Evolutionary conservation across 2,329 filamentous ascomycete genomes (phyloP), one percentile per base, ranked within the genome.

Genomic region (Orbilia oligospora): DNA sequence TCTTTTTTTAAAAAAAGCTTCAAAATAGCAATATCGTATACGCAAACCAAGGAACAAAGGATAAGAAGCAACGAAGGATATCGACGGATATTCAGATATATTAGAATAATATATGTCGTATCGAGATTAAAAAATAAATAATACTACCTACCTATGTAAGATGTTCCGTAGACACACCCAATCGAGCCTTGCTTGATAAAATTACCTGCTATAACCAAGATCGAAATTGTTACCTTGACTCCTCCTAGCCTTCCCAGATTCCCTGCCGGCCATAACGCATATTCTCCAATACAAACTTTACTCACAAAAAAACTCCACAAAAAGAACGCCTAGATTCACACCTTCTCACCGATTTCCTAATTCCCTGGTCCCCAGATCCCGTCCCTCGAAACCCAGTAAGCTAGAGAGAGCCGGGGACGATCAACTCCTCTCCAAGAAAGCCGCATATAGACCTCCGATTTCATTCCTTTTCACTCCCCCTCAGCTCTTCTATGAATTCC

Each of bases 401-500:
- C 33, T 9, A 36, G 27, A 38, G 10, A 38, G 12, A 58, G 53
- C 20, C 12, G 20, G 8, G n/a, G n/a, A 53, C 24, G 5, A 27
- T 30, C 56, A 71, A 49, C 49, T 48, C 64, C 64, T 30, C 9
- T 20, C 48, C 14, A 51, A 18, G 1, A 55, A 53, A 53, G 18
- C 65, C 12, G 20, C 33, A 10, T 27, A 44, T 27, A 46, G 27
- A 27, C 27, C 18, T 18, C 30, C 12, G 9, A 20, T 20, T 24
- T 22, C 30, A 18, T 4, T 61, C 36, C 3, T 3, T 5, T 51
- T 5, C 76, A 70, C 0, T 69, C 67, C 9, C 65, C 68, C 18
- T 66, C 66, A n/a, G 76, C 0, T 83, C 73, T 87, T 68, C 86
- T 20, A 90, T 88, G 92, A 93, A 96, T 16, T 91, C 88, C 83